Conservation (phyloP, 371 early-diverging fungal species). For the Mortierella sp. region DNA sequence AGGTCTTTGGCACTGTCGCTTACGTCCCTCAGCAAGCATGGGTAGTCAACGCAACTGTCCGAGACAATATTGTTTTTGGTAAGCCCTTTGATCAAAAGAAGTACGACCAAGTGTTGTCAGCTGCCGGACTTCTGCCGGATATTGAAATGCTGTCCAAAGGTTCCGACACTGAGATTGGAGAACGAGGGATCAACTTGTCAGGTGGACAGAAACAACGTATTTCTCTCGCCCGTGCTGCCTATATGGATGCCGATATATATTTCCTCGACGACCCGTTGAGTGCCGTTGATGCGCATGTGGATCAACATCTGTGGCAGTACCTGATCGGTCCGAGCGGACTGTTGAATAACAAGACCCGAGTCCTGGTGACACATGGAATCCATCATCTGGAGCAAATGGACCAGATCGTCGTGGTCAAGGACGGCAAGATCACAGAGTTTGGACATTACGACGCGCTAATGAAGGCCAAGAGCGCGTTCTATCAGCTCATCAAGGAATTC, state of each 20-base stretch:
- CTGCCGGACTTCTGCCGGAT: slow-evolving; percentile 68
- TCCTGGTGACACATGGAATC: slow-evolving; percentile 91
- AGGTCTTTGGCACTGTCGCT: slow-evolving; percentile 53
- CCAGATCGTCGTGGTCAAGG: slow-evolving; percentile 73
- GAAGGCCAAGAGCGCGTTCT: slow-evolving; percentile 63
- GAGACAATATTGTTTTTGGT: slow-evolving; percentile 79
- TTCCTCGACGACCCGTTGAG: slow-evolving; percentile 84
- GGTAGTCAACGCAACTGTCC: slow-evolving; percentile 72
- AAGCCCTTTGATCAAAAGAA: slow-evolving; percentile 57
- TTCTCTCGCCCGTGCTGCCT: slow-evolving; percentile 53
- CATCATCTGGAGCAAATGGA: slow-evolving; percentile 79
- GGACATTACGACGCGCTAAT: slow-evolving; percentile 78
- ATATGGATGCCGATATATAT: slow-evolving; percentile 86
- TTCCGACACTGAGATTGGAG: slow-evolving; percentile 67
- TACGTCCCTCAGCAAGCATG: slow-evolving; percentile 74
- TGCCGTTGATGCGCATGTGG: slow-evolving; percentile 95
- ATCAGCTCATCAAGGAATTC: slow-evolving; percentile 57
- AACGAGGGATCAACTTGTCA: slow-evolving; percentile 63
- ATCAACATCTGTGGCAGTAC: slow-evolving; percentile 78
- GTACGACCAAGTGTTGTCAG: slow-evolving; percentile 60
- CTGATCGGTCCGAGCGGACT: slow-evolving; percentile 83
- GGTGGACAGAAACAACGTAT: slow-evolving; percentile 67
- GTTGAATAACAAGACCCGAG: slow-evolving; percentile 78
- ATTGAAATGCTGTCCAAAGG: slow-evolving; percentile 70
- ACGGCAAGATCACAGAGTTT: slow-evolving; percentile 76